Conservation (phyloP, 2,329 filamentous ascomycete genomes). For the Cordyceps javanica region DNA sequence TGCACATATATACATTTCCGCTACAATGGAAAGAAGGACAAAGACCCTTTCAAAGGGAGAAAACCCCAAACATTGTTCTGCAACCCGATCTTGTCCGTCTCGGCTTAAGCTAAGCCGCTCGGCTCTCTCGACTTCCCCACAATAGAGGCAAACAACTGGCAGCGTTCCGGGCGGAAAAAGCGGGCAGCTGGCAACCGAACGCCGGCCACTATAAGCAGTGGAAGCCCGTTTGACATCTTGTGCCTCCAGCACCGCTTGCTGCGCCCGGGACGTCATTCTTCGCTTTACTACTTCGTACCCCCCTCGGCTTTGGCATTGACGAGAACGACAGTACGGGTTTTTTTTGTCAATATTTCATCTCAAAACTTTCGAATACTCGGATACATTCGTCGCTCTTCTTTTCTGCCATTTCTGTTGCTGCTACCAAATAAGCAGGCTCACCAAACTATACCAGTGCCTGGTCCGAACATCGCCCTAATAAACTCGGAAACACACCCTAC, state of each 20-base stretch:
- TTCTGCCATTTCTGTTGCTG: not conserved
- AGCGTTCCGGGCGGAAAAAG: not conserved
- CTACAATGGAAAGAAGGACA: too few relatives aligned
- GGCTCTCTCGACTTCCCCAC: not conserved
- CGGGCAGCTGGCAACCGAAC: slow-evolving; percentile 3
- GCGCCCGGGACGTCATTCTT: not conserved
- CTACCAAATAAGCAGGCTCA: not conserved
- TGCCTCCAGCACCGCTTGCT: not conserved
- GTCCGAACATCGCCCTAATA: not conserved
- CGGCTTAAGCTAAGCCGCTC: slow-evolving; percentile 13
- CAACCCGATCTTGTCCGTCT: not conserved
- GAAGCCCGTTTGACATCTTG: not conserved
- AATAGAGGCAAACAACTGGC: not conserved
- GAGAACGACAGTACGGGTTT: too few relatives aligned
- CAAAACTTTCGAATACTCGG: too few relatives aligned
- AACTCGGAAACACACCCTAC: slow-evolving; percentile 4
- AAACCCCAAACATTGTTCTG: not conserved
- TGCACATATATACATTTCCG: too few relatives aligned
- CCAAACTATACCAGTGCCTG: too few relatives aligned
- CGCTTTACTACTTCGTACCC: too few relatives aligned
- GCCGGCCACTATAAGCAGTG: slow-evolving; percentile 10
- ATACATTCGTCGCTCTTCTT: too few relatives aligned
- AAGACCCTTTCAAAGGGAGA: too few relatives aligned
- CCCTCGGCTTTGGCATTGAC: too few relatives aligned
- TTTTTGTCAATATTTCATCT: too few relatives aligned